Evolutionary conservation across 2,329 filamentous ascomycete genomes (phyloP).

Genomic region (Aureobasidium sp.): DNA sequence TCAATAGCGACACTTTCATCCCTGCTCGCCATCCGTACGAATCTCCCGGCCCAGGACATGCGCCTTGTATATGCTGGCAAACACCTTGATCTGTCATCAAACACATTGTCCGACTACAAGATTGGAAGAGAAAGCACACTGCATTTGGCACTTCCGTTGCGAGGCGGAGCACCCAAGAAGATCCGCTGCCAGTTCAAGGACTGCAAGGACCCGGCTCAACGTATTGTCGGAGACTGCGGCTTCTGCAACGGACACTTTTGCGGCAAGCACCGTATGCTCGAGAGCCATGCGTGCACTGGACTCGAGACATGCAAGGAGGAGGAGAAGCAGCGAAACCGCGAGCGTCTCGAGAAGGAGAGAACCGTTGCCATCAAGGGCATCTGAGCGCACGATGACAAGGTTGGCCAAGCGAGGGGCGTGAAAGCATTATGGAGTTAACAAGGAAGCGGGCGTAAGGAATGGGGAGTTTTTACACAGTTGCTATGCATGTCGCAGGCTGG

Average conservation of each 20-base stretch:
- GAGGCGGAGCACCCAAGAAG: slow-evolving; percentile 59
- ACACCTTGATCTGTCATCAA: slow-evolving; percentile 38
- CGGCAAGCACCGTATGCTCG: slow-evolving; percentile 85
- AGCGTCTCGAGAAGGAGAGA: slow-evolving; percentile 84
- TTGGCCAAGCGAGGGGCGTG: not conserved
- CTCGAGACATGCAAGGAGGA: slow-evolving; percentile 98
- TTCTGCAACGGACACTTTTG: slow-evolving; percentile 95
- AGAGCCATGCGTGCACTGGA: slow-evolving; percentile 87
- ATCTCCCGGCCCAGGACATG: slow-evolving; percentile 41
- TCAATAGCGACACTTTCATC: slow-evolving; percentile 48
- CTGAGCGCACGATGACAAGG: slow-evolving; percentile 31
- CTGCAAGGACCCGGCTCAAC: slow-evolving; percentile 79
- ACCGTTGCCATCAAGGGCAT: slow-evolving; percentile 92
- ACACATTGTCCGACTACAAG: slow-evolving; percentile 39
- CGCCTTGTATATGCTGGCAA: slow-evolving; percentile 52
- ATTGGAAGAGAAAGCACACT: slow-evolving; percentile 44
- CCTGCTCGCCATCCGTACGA: slow-evolving; percentile 50
- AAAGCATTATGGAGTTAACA: not conserved
- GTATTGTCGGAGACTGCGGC: slow-evolving; percentile 90
- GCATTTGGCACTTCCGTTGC: slow-evolving; percentile 49
- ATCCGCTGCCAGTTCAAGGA: slow-evolving; percentile 81
- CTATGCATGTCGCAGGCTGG: not conserved
- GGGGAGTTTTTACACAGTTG: not conserved
- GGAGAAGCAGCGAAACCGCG: slow-evolving; percentile 86
- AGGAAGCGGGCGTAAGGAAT: not conserved